phyloP scores from a whole-genome alignment of 2,329 filamentous ascomycete genomes.

The Tolypocladium tundrense region DNA sequence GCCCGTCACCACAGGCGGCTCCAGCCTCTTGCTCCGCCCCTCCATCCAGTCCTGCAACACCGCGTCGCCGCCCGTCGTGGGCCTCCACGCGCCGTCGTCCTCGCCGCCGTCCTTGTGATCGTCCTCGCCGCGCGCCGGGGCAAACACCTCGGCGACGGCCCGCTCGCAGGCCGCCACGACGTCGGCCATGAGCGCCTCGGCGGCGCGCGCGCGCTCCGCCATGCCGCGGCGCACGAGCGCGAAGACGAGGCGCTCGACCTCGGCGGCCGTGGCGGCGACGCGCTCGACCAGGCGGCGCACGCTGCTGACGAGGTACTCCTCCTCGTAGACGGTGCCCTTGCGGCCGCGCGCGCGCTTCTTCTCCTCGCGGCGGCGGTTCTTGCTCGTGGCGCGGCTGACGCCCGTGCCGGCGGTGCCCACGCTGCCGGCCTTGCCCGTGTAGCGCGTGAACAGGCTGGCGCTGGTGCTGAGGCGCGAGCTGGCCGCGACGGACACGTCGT shows the following conservation, averaged over 20 bases:
- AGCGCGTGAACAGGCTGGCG: slow-evolving; percentile 85
- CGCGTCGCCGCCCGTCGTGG: slow-evolving; percentile 38
- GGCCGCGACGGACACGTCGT: slow-evolving; percentile 85
- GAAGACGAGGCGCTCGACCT: slow-evolving; percentile 65
- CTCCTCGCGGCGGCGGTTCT: slow-evolving; percentile 83
- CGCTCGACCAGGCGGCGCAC: slow-evolving; percentile 75
- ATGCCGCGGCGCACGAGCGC: slow-evolving; percentile 72
- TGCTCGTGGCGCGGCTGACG: slow-evolving; percentile 69
- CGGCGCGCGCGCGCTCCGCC: slow-evolving; percentile 73
- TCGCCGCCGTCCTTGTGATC: slow-evolving; percentile 11
- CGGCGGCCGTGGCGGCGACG: slow-evolving; percentile 60
- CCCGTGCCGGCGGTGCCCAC: slow-evolving; percentile 61
- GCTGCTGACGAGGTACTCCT: slow-evolving; percentile 90
- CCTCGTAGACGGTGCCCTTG: slow-evolving; percentile 95
- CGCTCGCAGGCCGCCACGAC: slow-evolving; percentile 59
- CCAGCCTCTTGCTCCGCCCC: slow-evolving; percentile 32
- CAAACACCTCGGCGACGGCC: slow-evolving; percentile 64
- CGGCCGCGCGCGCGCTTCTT: slow-evolving; percentile 89
- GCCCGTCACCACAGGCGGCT: slow-evolving; percentile 36
- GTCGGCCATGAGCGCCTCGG: slow-evolving; percentile 64
- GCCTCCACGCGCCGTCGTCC: slow-evolving; percentile 17
- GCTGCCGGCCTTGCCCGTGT: slow-evolving; percentile 61
- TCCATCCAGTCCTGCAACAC: slow-evolving; percentile 41
- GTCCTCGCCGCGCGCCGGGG: slow-evolving; percentile 7
- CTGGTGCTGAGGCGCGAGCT: slow-evolving; percentile 69